phyloP scores from a whole-genome alignment of 257 asterid species.

The Nemophila menziesii region DNA sequence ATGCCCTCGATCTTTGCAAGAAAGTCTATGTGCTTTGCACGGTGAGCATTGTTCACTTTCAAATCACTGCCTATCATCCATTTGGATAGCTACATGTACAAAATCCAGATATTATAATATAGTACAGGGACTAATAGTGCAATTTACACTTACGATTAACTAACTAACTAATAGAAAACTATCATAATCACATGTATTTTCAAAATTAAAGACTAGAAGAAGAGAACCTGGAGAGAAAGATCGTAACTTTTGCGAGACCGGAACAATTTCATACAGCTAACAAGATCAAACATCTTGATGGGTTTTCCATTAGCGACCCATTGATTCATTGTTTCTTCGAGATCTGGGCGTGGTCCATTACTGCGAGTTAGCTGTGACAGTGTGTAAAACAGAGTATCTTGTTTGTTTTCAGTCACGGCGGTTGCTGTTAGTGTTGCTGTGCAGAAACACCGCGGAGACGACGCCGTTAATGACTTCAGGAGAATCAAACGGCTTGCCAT shows the following conservation, averaged over 20 bases:
- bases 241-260: conserved; percentile 26
- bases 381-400: conserved; percentile 17
- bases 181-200: no score
- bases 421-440: conserved; percentile 18
- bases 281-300: conserved; percentile 15
- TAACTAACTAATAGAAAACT: no score
- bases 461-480: conserved; percentile 11
- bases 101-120: no score
- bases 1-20: conserved; percentile 36
- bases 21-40: conserved; percentile 52
- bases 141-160: no score
- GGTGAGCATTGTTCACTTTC: conserved; percentile 25
- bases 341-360: conserved; percentile 15
- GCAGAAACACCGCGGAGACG: conserved; percentile 20
- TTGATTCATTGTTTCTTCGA: conserved; percentile 24
- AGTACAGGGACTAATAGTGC: no score
- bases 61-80: conserved; percentile 49
- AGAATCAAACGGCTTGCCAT: conserved; percentile 23
- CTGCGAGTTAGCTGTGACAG: conserved; percentile 17
- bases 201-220: no score
- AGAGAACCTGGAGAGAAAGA: conserved; percentile 59
- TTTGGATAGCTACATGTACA: conserved; percentile 46
- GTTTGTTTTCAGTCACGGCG: conserved; percentile 8
- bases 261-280: conserved; percentile 22
- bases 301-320: conserved; percentile 25